These are phyloP conservation scores for Podaxis sp. DNA, from an alignment of 768 basidiomycete genomes.

Conservation along the genomic window DNA sequence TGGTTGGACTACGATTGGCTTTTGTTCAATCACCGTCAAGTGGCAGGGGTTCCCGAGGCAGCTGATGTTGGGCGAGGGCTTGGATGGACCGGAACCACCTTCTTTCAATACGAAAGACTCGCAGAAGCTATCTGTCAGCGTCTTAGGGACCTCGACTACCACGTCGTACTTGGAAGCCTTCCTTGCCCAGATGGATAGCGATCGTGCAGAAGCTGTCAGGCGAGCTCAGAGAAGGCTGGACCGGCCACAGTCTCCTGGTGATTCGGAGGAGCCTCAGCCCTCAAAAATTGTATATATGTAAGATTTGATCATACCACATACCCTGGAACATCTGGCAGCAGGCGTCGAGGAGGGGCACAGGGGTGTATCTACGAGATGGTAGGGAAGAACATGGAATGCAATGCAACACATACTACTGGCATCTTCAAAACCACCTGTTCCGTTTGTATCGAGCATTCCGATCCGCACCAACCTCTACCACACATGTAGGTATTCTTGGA, in stretches of 20 bases:
- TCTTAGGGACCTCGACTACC: background rate
- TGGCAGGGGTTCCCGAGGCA: fast-evolving
- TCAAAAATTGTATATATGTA: background rate
- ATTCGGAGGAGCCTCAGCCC: too few relatives aligned
- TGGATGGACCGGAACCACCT: background rate
- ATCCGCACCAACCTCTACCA: too few relatives aligned
- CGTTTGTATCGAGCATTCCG: background rate
- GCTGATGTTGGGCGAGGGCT: background rate
- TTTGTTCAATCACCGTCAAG: background rate
- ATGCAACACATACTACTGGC: background rate
- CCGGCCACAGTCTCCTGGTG: too few relatives aligned
- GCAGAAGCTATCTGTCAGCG: background rate
- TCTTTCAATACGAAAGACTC: background rate
- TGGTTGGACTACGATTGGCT: background rate
- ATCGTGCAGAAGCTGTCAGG: background rate
- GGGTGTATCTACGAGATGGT: background rate
- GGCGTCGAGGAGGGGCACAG: background rate
- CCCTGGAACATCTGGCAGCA: background rate
- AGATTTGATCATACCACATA: background rate
- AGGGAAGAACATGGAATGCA: background rate
- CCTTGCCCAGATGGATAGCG: background rate
- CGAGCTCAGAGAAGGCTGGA: too few relatives aligned
- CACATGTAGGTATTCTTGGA: background rate
- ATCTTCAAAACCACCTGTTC: background rate
- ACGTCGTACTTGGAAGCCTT: background rate